A percentile compares a stretch with the other conserved stretches of the same genome.
phyloP scores from a whole-genome alignment of 2,329 filamentous ascomycete genomes.

The Fusarium solani-melongenae region DNA sequence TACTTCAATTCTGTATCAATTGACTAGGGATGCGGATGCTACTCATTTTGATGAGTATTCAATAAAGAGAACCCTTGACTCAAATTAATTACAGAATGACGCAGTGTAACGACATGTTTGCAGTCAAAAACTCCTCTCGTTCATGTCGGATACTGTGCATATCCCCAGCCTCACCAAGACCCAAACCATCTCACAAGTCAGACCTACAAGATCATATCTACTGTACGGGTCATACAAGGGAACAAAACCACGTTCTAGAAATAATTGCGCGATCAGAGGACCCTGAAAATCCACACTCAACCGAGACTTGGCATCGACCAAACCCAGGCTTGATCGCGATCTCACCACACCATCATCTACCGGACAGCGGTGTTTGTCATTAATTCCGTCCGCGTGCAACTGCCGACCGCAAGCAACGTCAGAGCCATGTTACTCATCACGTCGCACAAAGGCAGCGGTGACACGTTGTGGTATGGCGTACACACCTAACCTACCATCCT shows the following conservation, averaged over 20 bases:
- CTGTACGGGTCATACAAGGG: constrained; percentile 1
- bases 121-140: background rate
- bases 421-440: background rate
- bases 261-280: background rate
- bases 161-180: background rate
- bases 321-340: background rate
- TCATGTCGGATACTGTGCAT: background rate
- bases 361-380: background rate
- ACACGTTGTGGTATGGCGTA: background rate
- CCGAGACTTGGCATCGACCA: background rate
- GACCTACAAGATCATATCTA: background rate
- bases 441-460: background rate
- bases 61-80: background rate
- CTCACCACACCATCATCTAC: background rate
- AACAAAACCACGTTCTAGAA: background rate
- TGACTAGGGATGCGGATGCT: background rate
- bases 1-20: background rate
- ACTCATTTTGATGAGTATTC: background rate
- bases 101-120: background rate
- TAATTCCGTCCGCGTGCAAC: background rate
- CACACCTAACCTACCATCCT: background rate
- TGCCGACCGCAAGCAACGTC: background rate
- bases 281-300: background rate
- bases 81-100: background rate
- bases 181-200: background rate